A percentile compares a stretch with the other conserved stretches of the same genome.
Evolutionary conservation across 495 filamentous ascomycete species (phyloP).

Genomic region (Neurospora intermedia): DNA sequence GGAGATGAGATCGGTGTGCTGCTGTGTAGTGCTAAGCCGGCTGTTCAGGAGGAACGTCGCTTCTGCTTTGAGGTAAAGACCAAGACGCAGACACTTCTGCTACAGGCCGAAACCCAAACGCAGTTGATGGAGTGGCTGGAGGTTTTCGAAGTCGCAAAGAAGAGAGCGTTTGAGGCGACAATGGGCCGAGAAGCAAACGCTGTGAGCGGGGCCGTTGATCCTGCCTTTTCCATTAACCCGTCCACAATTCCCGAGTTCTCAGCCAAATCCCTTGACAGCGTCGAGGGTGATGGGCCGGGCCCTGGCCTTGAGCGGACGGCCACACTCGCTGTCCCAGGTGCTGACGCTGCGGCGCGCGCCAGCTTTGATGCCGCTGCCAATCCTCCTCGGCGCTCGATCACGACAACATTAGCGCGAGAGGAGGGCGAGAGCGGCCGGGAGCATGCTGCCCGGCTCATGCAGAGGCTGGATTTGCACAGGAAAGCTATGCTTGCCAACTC

Average conservation of each 20-base stretch:
- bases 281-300: constrained; percentile 39
- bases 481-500: constrained; percentile 50
- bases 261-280: constrained; percentile 58
- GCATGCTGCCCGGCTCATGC: constrained; percentile 77
- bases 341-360: constrained; percentile 48
- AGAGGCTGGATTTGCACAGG: constrained; percentile 83
- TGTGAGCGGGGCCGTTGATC: constrained; percentile 54
- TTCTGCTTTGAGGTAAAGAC: constrained; percentile 99
- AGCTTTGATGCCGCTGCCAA: constrained; percentile 59
- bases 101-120: constrained; percentile 86
- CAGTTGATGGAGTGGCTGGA: constrained; percentile 88
- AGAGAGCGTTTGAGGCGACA: constrained; percentile 74
- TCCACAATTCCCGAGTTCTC: constrained; percentile 83
- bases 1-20: constrained; percentile 93
- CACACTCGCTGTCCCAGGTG: constrained; percentile 57
- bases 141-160: constrained; percentile 86
- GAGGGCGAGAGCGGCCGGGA: constrained; percentile 58
- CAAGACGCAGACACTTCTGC: constrained; percentile 77
- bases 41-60: constrained; percentile 82
- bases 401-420: constrained; percentile 35
- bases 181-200: constrained; percentile 47
- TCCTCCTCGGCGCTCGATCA: constrained; percentile 36
- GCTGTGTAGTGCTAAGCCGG: constrained; percentile 82
- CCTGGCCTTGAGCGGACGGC: constrained; percentile 43
- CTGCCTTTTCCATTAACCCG: constrained; percentile 85